A percentile compares a stretch with the other conserved stretches of the same genome.
phyloP scores from a whole-genome alignment of 2,329 filamentous ascomycete species.

The Colletotrichum magnum region DNA sequence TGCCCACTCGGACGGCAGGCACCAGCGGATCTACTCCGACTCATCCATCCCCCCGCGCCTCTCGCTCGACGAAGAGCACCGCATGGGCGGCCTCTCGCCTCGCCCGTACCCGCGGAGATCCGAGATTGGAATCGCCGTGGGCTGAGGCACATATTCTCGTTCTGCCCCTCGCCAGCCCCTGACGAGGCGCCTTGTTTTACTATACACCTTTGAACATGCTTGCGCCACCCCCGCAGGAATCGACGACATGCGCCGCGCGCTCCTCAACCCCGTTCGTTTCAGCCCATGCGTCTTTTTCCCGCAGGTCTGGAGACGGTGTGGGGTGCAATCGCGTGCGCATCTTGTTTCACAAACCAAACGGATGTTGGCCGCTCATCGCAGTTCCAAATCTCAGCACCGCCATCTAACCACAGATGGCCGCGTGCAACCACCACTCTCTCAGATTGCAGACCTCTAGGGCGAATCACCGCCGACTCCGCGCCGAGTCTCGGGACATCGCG shows the following conservation, averaged over 20 bases:
- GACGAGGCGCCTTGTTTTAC: conserved; percentile 9
- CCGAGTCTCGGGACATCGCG: neutral
- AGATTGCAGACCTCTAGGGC: neutral
- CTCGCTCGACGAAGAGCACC: conserved; percentile 62
- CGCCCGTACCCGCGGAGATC: conserved; percentile 61
- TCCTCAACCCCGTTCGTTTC: conserved; percentile 18
- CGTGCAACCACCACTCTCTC: neutral
- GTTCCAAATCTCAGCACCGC: conserved; percentile 10
- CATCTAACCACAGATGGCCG: conserved; percentile 3
- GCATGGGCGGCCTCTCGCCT: conserved; percentile 63
- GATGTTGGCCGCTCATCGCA: conserved; percentile 6
- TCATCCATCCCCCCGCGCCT: conserved; percentile 59
- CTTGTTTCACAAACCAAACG: conserved; percentile 20
- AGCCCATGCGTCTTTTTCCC: conserved; percentile 35
- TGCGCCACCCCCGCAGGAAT: conserved; percentile 8
- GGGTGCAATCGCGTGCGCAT: conserved; percentile 9
- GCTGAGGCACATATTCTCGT: conserved; percentile 54
- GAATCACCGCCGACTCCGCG: neutral
- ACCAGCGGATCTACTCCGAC: conserved; percentile 60
- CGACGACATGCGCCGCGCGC: conserved; percentile 2
- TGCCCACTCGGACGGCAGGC: conserved; percentile 44
- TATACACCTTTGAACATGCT: neutral
- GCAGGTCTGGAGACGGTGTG: conserved; percentile 30
- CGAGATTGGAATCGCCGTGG: conserved; percentile 68
- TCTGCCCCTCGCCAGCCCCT: conserved; percentile 5